Evolutionary conservation across 2,329 filamentous ascomycete species (phyloP).

Genomic region (Pezicula radicicola): DNA sequence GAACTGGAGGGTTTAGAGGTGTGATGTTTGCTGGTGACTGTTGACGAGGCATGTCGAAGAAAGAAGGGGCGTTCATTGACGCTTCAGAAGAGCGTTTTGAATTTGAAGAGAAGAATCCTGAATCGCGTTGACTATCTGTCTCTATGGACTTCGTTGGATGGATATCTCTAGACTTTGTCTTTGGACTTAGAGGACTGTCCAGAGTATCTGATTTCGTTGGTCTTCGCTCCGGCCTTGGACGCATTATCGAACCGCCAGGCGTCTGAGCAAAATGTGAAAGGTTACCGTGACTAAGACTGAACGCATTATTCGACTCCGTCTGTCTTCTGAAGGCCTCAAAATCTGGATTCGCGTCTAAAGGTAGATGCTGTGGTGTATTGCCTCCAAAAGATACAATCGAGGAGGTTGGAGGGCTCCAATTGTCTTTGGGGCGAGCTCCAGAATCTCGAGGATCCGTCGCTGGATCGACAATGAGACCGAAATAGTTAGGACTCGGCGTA

Average conservation of each 20-base stretch:
- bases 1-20: slow-evolving; percentile 21
- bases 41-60: slow-evolving; percentile 41
- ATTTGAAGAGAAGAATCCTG: slow-evolving; percentile 49
- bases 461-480: slow-evolving; percentile 69
- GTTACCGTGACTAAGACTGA: slow-evolving; percentile 40
- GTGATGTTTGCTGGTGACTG: slow-evolving; percentile 43
- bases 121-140: slow-evolving; percentile 42
- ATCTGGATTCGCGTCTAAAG: slow-evolving; percentile 75
- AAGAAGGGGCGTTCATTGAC: slow-evolving; percentile 20
- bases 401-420: slow-evolving; percentile 72
- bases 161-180: slow-evolving; percentile 10
- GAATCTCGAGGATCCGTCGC: slow-evolving; percentile 60
- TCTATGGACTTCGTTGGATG: slow-evolving; percentile 32
- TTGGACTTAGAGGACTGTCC: slow-evolving; percentile 19
- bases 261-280: slow-evolving; percentile 43
- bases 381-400: slow-evolving; percentile 69
- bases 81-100: slow-evolving; percentile 40
- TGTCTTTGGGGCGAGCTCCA: slow-evolving; percentile 59
- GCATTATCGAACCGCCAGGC: slow-evolving; percentile 13
- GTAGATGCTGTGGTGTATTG: slow-evolving; percentile 64
- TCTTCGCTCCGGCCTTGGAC: slow-evolving; percentile 18
- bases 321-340: slow-evolving; percentile 77
- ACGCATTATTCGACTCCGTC: slow-evolving; percentile 60
- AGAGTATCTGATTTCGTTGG: slow-evolving; percentile 16
- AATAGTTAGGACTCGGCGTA: slow-evolving; percentile 78